Percentiles rank a stretch among this genome's conserved stretches.
phyloP scores from a whole-genome alignment of 345 rosid genomes.

The Brassica nigra region DNA sequence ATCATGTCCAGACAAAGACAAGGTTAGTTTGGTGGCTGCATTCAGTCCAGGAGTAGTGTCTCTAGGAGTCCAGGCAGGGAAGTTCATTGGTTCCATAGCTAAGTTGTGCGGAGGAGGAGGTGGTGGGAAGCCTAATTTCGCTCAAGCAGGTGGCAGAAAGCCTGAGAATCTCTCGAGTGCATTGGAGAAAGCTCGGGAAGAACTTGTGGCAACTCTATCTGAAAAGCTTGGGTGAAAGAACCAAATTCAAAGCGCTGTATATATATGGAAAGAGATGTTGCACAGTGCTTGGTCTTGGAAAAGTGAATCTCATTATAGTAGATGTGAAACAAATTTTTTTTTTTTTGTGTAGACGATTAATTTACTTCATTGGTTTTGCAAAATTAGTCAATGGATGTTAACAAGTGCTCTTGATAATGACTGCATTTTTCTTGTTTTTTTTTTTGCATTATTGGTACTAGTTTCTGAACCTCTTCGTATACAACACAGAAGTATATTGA shows the following conservation, averaged over 20 bases:
- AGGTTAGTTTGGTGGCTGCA: slow-evolving; percentile 92
- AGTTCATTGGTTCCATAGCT: slow-evolving; percentile 81
- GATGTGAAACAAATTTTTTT: neutral
- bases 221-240: slow-evolving; percentile 49
- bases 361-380: neutral
- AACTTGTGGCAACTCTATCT: slow-evolving; percentile 56
- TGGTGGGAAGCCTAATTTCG: slow-evolving; percentile 89
- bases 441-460: too few species aligned
- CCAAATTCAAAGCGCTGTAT: neutral
- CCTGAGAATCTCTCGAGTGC: slow-evolving; percentile 72
- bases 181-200: slow-evolving; percentile 70
- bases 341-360: neutral
- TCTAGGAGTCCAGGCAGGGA: slow-evolving; percentile 87
- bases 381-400: too few species aligned
- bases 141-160: slow-evolving; percentile 95
- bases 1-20: slow-evolving; percentile 80
- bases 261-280: neutral
- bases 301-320: neutral
- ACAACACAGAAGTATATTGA: too few species aligned
- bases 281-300: neutral
- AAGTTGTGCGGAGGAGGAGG: slow-evolving; percentile 94
- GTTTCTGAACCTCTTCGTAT: too few species aligned
- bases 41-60: slow-evolving; percentile 70
- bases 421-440: too few species aligned
- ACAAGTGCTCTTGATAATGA: too few species aligned